A percentile compares a stretch with the other conserved stretches of the same genome.
phyloP scores from a whole-genome alignment of 176 grass and related monocot species.

The Thinopyrum elongatum region DNA sequence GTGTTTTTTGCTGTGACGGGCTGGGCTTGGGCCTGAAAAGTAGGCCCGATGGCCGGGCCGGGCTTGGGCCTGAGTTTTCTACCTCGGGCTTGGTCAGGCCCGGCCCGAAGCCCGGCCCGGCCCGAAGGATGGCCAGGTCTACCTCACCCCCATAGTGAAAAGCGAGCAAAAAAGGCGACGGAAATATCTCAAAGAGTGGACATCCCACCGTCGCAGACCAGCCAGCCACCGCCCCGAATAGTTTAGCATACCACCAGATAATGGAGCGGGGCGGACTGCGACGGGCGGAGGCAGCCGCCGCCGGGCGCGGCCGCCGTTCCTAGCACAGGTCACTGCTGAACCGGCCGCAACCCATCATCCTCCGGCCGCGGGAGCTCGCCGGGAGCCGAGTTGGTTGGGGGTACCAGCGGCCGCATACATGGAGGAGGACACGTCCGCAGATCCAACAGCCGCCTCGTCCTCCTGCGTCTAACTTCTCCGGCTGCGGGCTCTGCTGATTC shows the following conservation, averaged over 20 bases:
- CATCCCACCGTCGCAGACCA: conserved; percentile 15
- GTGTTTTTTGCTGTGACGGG: too few relatives aligned
- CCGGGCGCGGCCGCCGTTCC: not conserved
- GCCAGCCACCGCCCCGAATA: conserved; percentile 19
- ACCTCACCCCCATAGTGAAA: conserved; percentile 23
- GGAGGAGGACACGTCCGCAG: conserved; percentile 39
- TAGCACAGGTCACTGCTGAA: not conserved
- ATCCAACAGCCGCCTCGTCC: conserved; percentile 28
- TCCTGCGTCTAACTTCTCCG: not conserved
- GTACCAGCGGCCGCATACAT: not conserved
- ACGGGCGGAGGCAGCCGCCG: conserved; percentile 29
- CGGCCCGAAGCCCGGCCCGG: too few relatives aligned
- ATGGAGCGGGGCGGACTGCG: conserved; percentile 17
- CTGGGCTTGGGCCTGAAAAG: too few relatives aligned
- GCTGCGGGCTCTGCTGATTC: conserved; percentile 29
- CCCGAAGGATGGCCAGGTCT: too few relatives aligned
- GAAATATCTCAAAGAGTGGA: conserved; percentile 42
- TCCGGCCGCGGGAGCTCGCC: not conserved
- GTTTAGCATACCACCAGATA: conserved; percentile 31
- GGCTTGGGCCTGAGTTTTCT: too few relatives aligned
- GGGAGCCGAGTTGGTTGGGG: not conserved
- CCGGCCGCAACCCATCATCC: not conserved
- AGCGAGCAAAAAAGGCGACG: not conserved
- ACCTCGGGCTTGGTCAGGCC: too few relatives aligned
- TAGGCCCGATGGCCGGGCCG: too few relatives aligned